These are phyloP conservation scores for Mycena kentingensis DNA, from an alignment of 768 basidiomycete genomes.

Conservation along the genomic window DNA sequence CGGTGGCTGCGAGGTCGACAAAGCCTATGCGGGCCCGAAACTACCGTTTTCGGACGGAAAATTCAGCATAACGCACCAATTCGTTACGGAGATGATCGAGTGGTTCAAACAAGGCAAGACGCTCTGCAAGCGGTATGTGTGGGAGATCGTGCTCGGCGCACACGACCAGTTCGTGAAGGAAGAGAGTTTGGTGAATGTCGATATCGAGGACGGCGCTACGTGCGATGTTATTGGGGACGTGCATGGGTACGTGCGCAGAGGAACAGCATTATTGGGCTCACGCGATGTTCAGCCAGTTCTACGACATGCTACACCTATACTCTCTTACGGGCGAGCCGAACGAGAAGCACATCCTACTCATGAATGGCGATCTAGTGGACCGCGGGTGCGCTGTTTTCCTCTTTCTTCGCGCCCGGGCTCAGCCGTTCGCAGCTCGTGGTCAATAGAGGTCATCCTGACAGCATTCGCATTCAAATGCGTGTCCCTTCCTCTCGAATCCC, in stretches of 20 bases:
- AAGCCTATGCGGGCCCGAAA: slow-evolving; percentile 72
- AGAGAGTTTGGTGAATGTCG: slow-evolving; percentile 77
- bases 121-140: slow-evolving; percentile 86
- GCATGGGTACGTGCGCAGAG: slow-evolving; percentile 61
- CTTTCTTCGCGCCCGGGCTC: too few species aligned
- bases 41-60: slow-evolving; percentile 63
- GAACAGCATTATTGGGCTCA: not conserved
- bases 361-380: slow-evolving; percentile 97
- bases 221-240: slow-evolving; percentile 97
- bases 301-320: slow-evolving; percentile 87
- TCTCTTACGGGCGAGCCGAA: slow-evolving; percentile 84
- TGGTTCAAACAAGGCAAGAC: slow-evolving; percentile 95
- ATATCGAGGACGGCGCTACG: slow-evolving; percentile 73
- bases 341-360: slow-evolving; percentile 81
- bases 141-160: slow-evolving; percentile 94
- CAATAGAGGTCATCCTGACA: slow-evolving; percentile 87
- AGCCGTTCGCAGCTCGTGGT: too few species aligned
- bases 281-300: slow-evolving; percentile 72
- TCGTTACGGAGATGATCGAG: slow-evolving; percentile 82
- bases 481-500: slow-evolving; percentile 26
- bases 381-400: too few species aligned
- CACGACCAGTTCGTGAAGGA: slow-evolving; percentile 74
- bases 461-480: slow-evolving; percentile 95
- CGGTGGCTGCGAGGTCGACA: slow-evolving; percentile 82
- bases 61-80: slow-evolving; percentile 74